Conservation (phyloP, 345 rosid genomes). For the Populus deltoides region DNA sequence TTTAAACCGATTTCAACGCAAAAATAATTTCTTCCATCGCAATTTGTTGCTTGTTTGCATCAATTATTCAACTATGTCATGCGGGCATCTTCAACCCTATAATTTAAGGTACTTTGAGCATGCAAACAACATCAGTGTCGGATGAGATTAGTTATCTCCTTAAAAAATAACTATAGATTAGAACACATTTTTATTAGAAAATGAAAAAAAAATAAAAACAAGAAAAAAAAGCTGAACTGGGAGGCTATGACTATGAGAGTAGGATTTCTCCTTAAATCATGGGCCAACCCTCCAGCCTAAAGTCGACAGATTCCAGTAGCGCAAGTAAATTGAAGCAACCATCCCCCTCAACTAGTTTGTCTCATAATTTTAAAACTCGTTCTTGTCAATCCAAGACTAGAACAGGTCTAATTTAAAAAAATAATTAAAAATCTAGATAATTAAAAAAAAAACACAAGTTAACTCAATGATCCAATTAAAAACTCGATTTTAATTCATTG, state of each 20-base stretch:
- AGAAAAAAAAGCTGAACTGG: no score
- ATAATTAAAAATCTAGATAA: no score
- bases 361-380: no score
- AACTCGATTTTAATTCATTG: fast-evolving
- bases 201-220: no score
- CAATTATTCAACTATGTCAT: neutral
- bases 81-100: neutral
- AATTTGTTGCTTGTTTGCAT: neutral
- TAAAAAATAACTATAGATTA: neutral
- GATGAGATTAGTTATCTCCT: neutral
- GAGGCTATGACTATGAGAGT: neutral
- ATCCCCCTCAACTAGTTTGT: no score
- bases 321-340: no score
- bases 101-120: neutral
- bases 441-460: no score
- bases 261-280: neutral
- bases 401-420: no score
- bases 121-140: neutral
- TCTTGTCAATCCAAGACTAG: no score
- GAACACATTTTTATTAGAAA: neutral
- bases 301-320: no score
- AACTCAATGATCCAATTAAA: no score
- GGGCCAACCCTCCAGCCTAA: neutral
- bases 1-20: neutral
- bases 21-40: neutral